Conservation (phyloP, 352 stramenopile species). For the Pythium phragmiticola region DNA sequence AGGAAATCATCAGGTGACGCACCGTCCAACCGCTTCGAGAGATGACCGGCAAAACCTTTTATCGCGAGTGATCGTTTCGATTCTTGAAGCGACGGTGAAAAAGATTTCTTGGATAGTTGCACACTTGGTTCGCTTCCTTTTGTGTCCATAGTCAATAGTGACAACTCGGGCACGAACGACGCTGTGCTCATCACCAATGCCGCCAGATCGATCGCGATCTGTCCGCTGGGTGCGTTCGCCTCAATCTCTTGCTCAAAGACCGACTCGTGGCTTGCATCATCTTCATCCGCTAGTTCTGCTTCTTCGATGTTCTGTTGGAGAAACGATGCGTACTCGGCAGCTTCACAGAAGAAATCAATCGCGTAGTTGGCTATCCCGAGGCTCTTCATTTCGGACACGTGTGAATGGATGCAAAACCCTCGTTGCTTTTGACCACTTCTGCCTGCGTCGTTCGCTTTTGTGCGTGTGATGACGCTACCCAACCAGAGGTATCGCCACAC, state of each 20-base stretch:
- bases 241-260: conserved; percentile 68
- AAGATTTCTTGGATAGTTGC: conserved; percentile 4
- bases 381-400: conserved; percentile 71
- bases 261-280: conserved; percentile 18
- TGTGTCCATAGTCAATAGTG: conserved; percentile 3
- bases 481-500: conserved; percentile 86
- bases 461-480: conserved; percentile 67
- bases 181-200: conserved; percentile 50
- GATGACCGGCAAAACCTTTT: conserved; percentile 70
- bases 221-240: conserved; percentile 44
- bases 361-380: conserved; percentile 62
- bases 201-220: conserved; percentile 53
- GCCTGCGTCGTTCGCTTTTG: conserved; percentile 35
- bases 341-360: conserved; percentile 67
- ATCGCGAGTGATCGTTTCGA: conserved; percentile 40
- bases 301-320: conserved; percentile 72
- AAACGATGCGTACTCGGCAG: conserved; percentile 71
- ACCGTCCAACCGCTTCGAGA: conserved; percentile 47
- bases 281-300: conserved; percentile 32
- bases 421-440: conserved; percentile 60
- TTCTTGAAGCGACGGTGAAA: conserved; percentile 25
- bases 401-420: conserved; percentile 69
- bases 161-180: conserved; percentile 42
- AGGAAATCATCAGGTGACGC: conserved; percentile 66
- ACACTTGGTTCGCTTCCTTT: neutral